Conservation (phyloP, 2,329 filamentous ascomycete genomes). For the Tolypocladium paradoxum region DNA sequence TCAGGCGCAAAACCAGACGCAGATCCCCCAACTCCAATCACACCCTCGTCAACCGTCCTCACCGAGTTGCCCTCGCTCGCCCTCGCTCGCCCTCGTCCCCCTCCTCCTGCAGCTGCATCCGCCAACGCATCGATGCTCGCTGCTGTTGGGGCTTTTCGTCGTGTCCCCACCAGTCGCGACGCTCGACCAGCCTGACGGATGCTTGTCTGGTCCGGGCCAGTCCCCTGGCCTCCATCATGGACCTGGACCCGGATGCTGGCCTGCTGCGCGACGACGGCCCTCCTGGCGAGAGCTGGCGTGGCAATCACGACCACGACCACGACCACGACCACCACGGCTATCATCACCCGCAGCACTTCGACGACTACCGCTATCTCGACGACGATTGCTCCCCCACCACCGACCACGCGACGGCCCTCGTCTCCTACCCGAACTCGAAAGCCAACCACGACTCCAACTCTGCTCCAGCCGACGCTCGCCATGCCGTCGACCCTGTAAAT, state of each 20-base stretch:
- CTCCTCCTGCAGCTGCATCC: not conserved
- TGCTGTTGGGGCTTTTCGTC: slow-evolving; percentile 32
- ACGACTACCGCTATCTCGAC: slow-evolving; percentile 11
- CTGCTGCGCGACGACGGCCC: slow-evolving; percentile 8
- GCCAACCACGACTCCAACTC: slow-evolving; percentile 3
- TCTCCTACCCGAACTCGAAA: slow-evolving; percentile 1
- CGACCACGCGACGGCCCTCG: slow-evolving; percentile 2
- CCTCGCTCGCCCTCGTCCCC: not conserved
- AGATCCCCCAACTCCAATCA: not conserved
- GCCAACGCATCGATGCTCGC: slow-evolving; percentile 37
- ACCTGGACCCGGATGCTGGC: slow-evolving; percentile 20
- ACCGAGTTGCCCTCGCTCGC: not conserved
- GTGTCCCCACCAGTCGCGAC: slow-evolving; percentile 28
- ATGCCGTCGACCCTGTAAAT: slow-evolving; percentile 32
- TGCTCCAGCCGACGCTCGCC: slow-evolving; percentile 15
- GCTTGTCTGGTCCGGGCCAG: slow-evolving; percentile 30
- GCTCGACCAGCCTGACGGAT: slow-evolving; percentile 31
- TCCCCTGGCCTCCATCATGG: slow-evolving; percentile 10
- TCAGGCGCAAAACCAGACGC: not conserved
- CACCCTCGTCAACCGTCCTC: slow-evolving; percentile 1
- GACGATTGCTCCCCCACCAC: not conserved
- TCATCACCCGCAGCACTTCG: slow-evolving; percentile 14
- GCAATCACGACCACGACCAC: slow-evolving; percentile 14
- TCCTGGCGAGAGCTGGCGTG: slow-evolving; percentile 9
- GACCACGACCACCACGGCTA: slow-evolving; percentile 15